Evolutionary conservation across 129 eudicot genomes (phyloP).

Genomic region (Calendula officinalis): DNA sequence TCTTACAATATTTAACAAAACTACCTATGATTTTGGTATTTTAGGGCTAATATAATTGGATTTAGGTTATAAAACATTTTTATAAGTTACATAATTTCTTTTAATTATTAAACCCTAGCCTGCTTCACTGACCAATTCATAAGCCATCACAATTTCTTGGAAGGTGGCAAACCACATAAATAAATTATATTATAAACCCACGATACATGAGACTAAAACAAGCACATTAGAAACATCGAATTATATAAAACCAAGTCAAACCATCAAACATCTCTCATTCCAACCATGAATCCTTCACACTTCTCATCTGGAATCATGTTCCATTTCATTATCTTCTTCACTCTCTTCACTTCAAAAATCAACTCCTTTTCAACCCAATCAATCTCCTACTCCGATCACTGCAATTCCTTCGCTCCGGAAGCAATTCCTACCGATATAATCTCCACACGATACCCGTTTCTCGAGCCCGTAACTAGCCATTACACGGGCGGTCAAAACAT

Average conservation of each 20-base stretch:
- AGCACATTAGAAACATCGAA: background rate
- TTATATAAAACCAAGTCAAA: constrained; percentile 17
- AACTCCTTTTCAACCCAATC: constrained; percentile 7
- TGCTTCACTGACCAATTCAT: background rate
- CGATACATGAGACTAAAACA: background rate
- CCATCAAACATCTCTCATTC: constrained; percentile 23
- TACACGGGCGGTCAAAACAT: constrained; percentile 51
- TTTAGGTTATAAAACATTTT: no score
- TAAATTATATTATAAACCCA: constrained; percentile 2
- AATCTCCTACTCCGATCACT: constrained; percentile 48
- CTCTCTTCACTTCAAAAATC: constrained; percentile 9
- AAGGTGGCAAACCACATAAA: constrained; percentile 14
- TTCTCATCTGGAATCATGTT: background rate
- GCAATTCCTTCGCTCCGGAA: constrained; percentile 48
- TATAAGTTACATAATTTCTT: background rate
- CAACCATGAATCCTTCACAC: constrained; percentile 30
- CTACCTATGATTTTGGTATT: no score
- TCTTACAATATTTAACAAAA: no score
- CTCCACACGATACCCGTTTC: constrained; percentile 20
- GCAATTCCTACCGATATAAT: constrained; percentile 38
- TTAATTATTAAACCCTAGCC: background rate
- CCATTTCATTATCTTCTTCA: constrained; percentile 23
- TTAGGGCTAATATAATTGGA: no score
- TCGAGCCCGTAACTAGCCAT: constrained; percentile 27
- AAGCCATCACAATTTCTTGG: constrained; percentile 17